Conservation (phyloP, 495 filamentous ascomycete genomes). For the Lichina pygmaea region DNA sequence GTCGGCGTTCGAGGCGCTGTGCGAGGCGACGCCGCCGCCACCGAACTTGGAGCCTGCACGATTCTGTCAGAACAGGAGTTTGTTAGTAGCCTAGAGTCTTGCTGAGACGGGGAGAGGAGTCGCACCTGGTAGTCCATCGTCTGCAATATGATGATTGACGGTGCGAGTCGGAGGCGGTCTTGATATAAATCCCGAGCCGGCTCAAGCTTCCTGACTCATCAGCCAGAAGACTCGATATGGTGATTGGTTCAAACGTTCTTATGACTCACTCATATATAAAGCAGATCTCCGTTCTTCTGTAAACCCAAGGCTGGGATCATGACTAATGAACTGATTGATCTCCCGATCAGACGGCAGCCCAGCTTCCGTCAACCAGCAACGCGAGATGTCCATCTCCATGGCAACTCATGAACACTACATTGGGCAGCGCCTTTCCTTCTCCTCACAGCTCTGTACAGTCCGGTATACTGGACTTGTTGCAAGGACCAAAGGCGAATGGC, state of each 20-base stretch:
- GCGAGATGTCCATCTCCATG: constrained; percentile 7
- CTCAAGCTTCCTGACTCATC: too few species aligned
- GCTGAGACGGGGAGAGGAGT: not conserved
- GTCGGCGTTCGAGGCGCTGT: constrained; percentile 84
- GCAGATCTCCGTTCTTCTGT: too few species aligned
- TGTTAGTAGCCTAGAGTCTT: not conserved
- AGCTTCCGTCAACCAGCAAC: not conserved
- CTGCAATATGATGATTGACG: too few species aligned
- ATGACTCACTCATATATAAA: too few species aligned
- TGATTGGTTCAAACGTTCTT: too few species aligned
- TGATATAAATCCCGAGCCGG: too few species aligned
- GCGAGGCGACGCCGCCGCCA: constrained; percentile 84
- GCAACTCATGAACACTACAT: constrained; percentile 12
- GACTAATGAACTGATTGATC: too few species aligned
- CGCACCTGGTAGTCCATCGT: constrained; percentile 33
- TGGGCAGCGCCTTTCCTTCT: constrained; percentile 54
- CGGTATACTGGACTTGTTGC: constrained; percentile 54
- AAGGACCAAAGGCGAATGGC: constrained; percentile 57
- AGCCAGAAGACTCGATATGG: too few species aligned
- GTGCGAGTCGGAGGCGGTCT: too few species aligned
- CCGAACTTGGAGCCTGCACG: constrained; percentile 95
- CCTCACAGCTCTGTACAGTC: constrained; percentile 40
- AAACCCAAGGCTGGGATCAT: too few species aligned
- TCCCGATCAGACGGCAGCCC: too few species aligned
- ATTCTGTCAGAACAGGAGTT: constrained; percentile 25